Evolutionary conservation across 2,329 filamentous ascomycete species (phyloP).

Genomic region (Fusarium brachygibbosum): DNA sequence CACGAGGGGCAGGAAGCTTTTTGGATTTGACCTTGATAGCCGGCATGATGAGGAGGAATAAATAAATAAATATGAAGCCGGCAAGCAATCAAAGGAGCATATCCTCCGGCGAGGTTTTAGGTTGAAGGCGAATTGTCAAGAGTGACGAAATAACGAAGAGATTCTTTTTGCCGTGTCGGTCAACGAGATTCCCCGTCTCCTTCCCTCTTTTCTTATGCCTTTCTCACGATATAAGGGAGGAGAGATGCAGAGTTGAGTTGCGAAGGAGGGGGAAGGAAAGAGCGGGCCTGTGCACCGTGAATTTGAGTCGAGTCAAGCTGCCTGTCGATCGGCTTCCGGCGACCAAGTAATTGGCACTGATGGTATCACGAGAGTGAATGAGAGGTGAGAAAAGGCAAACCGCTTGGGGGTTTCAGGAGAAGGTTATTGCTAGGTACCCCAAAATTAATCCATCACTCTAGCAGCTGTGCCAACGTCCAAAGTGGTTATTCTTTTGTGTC

Average conservation of each 20-base stretch:
- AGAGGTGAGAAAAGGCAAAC: conserved; percentile 6
- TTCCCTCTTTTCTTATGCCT: conserved; percentile 13
- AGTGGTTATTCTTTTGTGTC: conserved; percentile 12
- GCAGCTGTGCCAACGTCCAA: neutral
- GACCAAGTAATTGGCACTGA: conserved; percentile 11
- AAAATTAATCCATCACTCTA: conserved; percentile 18
- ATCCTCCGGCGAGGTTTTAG: conserved; percentile 3
- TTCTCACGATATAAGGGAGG: conserved; percentile 28
- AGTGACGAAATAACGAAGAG: neutral
- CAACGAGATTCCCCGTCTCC: conserved; percentile 9
- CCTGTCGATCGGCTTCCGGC: conserved; percentile 26
- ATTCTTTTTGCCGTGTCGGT: neutral
- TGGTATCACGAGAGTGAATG: conserved; percentile 32
- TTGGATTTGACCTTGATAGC: conserved; percentile 55
- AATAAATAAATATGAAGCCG: neutral
- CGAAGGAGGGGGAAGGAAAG: conserved; percentile 20
- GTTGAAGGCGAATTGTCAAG: neutral
- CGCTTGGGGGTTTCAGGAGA: conserved; percentile 30
- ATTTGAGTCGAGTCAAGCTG: conserved; percentile 15
- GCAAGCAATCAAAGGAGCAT: neutral
- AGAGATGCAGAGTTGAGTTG: conserved; percentile 21
- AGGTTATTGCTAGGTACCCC: neutral
- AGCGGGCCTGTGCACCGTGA: conserved; percentile 38
- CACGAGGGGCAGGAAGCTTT: conserved; percentile 52
- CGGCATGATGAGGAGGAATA: conserved; percentile 50